phyloP scores from a whole-genome alignment of 768 basidiomycete genomes.

The Mycena floridula region DNA sequence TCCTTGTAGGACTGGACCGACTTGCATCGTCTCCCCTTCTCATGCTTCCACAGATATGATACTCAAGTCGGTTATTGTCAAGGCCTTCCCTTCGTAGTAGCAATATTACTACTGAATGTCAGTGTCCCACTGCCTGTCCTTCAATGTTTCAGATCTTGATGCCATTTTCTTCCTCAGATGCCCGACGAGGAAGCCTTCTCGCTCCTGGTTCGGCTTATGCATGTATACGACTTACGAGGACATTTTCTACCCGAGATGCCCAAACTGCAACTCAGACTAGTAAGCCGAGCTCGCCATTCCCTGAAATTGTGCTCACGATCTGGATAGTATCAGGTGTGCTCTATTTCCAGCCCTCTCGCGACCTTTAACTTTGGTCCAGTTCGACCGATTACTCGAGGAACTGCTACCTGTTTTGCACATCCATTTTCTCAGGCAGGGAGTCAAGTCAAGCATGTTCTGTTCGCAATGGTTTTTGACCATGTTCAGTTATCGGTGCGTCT shows the following conservation, averaged over 20 bases:
- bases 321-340: conserved; percentile 51
- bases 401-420: conserved; percentile 86
- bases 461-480: conserved; percentile 98
- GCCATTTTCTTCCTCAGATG: too few species aligned
- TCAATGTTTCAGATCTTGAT: conserved; percentile 4
- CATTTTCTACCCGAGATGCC: conserved; percentile 99
- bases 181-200: conserved; percentile 99
- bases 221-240: conserved; percentile 91
- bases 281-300: conserved; percentile 26
- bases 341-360: conserved; percentile 3
- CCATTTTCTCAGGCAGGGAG: conserved; percentile 88
- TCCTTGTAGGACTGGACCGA: conserved; percentile 58
- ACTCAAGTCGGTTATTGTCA: conserved; percentile 96
- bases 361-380: conserved; percentile 42
- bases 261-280: conserved; percentile 86
- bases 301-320: conserved; percentile 3
- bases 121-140: conserved; percentile 13
- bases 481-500: conserved; percentile 81
- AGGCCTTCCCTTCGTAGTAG: conserved; percentile 94
- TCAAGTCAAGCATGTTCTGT: conserved; percentile 98
- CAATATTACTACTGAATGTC: conserved; percentile 88
- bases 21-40: conserved; percentile 2
- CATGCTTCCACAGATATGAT: conserved; percentile 54
- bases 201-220: conserved; percentile 89
- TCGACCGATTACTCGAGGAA: conserved; percentile 93